Evolutionary conservation across 176 grass and related monocot genomes (phyloP).

Genomic region (Ensete ventricosum): DNA sequence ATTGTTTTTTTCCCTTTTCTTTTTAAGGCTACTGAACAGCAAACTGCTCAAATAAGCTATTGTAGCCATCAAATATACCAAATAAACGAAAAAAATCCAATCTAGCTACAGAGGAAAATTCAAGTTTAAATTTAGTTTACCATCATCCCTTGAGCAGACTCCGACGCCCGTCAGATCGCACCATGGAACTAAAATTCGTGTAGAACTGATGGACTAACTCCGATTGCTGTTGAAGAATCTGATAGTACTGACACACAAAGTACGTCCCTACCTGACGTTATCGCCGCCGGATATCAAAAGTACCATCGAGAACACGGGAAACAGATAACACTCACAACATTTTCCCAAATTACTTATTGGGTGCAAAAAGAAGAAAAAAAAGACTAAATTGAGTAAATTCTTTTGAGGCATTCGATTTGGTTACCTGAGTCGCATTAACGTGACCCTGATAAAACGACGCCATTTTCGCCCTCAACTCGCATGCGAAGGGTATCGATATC

Average conservation of each 20-base stretch:
- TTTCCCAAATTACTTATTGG: neutral
- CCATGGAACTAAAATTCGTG: constrained; percentile 35
- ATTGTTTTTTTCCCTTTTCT: neutral
- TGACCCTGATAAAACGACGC: constrained; percentile 16
- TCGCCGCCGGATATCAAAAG: neutral
- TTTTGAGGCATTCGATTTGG: neutral
- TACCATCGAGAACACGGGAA: neutral
- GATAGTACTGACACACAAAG: constrained; percentile 51
- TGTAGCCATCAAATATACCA: neutral
- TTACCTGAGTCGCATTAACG: constrained; percentile 43
- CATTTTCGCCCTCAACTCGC: neutral
- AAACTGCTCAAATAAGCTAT: neutral
- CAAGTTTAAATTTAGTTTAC: constrained; percentile 6
- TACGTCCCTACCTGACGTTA: constrained; percentile 41
- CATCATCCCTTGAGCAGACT: constrained; percentile 27
- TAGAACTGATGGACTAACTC: constrained; percentile 44
- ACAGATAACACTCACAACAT: neutral
- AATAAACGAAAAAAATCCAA: neutral
- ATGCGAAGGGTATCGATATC: neutral
- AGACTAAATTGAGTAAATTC: neutral
- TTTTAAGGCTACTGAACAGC: neutral
- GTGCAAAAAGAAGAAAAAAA: neutral
- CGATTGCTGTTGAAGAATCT: constrained; percentile 40
- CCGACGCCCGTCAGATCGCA: constrained; percentile 34
- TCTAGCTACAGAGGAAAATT: neutral